Conservation (phyloP, 805 yeast genomes). For the Candida michaelii region DNA sequence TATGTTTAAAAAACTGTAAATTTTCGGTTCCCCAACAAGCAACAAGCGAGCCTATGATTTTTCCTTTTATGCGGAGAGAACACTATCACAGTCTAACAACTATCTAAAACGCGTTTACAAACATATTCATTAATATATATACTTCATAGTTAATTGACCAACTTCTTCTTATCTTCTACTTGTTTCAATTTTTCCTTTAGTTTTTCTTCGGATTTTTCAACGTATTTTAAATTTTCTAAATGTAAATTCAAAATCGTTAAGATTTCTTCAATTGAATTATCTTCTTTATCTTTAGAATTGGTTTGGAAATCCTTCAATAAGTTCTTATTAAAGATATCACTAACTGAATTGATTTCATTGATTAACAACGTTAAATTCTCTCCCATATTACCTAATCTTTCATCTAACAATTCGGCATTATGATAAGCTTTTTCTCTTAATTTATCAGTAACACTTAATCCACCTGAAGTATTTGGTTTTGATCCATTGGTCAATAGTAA, state of each 20-base stretch:
- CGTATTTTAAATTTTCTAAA: slow-evolving; percentile 83
- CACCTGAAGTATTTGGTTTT: slow-evolving; percentile 23
- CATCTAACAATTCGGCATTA: slow-evolving; percentile 82
- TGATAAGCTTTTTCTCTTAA: slow-evolving; percentile 87
- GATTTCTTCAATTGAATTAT: slow-evolving; percentile 60
- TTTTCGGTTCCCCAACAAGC: not conserved
- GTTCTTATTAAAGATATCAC: slow-evolving; percentile 71
- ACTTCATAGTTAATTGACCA: not conserved
- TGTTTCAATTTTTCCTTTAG: slow-evolving; percentile 65
- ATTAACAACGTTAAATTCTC: slow-evolving; percentile 73
- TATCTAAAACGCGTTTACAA: not conserved
- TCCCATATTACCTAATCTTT: slow-evolving; percentile 75
- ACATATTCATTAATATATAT: slow-evolving; percentile 1
- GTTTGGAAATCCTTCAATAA: slow-evolving; percentile 37
- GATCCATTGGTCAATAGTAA: slow-evolving; percentile 11
- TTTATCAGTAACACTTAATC: slow-evolving; percentile 65
- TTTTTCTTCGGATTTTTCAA: slow-evolving; percentile 69
- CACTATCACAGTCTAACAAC: too few relatives aligned
- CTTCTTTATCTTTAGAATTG: slow-evolving; percentile 21
- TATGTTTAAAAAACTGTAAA: not conserved
- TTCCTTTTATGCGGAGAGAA: not conserved
- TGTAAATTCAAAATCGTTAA: slow-evolving; percentile 84
- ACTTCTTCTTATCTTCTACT: slow-evolving; percentile 20
- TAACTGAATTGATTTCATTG: slow-evolving; percentile 78
- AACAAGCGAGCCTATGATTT: not conserved